These are phyloP conservation scores for Suhomyces canberraensis DNA, from an alignment of 805 yeast species.

Conservation along the genomic window DNA sequence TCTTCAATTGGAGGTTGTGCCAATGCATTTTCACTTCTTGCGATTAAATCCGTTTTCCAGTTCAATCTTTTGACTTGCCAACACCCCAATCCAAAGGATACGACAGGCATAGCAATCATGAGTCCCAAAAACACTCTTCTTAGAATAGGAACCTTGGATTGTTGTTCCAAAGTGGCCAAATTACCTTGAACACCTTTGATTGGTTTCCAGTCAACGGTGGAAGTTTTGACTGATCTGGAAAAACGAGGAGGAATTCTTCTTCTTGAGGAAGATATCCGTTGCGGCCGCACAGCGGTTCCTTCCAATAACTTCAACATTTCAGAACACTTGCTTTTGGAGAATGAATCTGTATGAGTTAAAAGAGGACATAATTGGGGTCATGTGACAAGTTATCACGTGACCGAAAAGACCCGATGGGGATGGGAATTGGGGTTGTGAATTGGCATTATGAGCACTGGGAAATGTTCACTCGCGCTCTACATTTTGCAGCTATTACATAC, in stretches of 20 bases:
- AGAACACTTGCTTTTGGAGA: too few relatives aligned
- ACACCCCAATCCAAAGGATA: conserved; percentile 81
- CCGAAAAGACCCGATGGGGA: too few relatives aligned
- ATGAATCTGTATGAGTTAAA: too few relatives aligned
- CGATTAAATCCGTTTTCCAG: conserved; percentile 86
- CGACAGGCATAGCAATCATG: conserved; percentile 74
- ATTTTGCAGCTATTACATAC: not conserved
- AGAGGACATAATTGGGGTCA: too few relatives aligned
- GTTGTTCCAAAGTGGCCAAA: conserved; percentile 37
- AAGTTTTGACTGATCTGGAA: conserved; percentile 46
- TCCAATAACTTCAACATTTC: not conserved
- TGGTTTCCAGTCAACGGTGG: conserved; percentile 84
- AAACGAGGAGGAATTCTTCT: not conserved
- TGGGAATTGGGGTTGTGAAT: too few relatives aligned
- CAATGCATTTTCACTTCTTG: conserved; percentile 77
- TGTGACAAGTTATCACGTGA: too few relatives aligned
- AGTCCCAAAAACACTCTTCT: conserved; percentile 43
- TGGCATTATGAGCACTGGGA: too few relatives aligned
- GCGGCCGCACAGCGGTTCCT: not conserved
- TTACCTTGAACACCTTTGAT: conserved; percentile 47
- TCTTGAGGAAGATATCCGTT: not conserved
- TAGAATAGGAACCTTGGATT: conserved; percentile 32
- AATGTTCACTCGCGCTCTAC: too few relatives aligned
- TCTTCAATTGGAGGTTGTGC: conserved; percentile 64
- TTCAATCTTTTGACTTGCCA: conserved; percentile 87